Evolutionary conservation across 1,284 basidiomycete genomes (phyloP).

Genomic region (Puccinia novopanici): DNA sequence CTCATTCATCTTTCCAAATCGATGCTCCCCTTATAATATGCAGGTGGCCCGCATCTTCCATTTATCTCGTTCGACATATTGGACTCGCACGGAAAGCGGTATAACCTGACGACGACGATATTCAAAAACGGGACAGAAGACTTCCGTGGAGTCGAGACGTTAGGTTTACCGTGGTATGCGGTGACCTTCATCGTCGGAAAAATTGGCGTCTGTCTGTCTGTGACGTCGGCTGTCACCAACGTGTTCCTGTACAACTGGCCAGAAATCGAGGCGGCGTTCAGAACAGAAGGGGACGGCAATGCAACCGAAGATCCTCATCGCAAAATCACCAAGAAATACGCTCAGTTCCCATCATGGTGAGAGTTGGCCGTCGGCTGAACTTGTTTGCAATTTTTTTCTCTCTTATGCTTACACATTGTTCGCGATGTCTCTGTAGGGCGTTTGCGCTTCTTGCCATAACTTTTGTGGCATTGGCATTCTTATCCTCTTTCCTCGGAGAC

Average conservation of each 20-base stretch:
- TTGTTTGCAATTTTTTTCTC: background rate
- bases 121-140: slow-evolving; percentile 39
- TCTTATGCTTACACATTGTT: too few species aligned
- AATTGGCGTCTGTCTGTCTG: slow-evolving; percentile 24
- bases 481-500: slow-evolving; percentile 8
- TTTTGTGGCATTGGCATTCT: slow-evolving; percentile 20
- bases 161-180: slow-evolving; percentile 40
- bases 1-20: background rate
- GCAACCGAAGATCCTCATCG: slow-evolving; percentile 19
- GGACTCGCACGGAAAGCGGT: slow-evolving; percentile 22
- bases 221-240: slow-evolving; percentile 32
- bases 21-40: background rate
- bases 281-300: background rate
- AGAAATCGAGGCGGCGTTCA: slow-evolving; percentile 6
- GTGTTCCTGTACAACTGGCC: slow-evolving; percentile 30
- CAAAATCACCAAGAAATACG: slow-evolving; percentile 27
- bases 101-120: slow-evolving; percentile 30
- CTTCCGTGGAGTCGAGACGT: background rate
- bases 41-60: slow-evolving; percentile 33
- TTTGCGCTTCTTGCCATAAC: slow-evolving; percentile 8
- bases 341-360: slow-evolving; percentile 26
- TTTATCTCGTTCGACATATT: slow-evolving; percentile 46
- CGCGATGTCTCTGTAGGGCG: background rate
- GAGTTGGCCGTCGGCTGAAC: background rate
- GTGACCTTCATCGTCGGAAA: slow-evolving; percentile 22